Conservation (phyloP, 345 rosid species). For the Arabis hirsuta region DNA sequence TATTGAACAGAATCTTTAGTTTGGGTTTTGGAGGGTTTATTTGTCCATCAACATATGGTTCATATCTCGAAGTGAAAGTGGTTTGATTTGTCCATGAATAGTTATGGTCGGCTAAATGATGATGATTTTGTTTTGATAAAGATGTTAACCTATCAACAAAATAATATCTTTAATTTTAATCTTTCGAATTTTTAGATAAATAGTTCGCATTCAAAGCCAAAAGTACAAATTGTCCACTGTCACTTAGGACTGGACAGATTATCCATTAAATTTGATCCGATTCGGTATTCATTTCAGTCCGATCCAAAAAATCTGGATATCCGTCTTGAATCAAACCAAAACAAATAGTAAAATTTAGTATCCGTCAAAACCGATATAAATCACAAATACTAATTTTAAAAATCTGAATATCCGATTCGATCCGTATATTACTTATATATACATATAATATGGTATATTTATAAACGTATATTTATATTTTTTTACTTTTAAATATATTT, state of each 20-base stretch:
- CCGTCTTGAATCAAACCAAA: too few species aligned
- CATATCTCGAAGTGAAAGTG: constrained; percentile 27
- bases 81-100: constrained; percentile 19
- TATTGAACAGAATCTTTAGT: neutral
- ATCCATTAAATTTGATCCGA: too few species aligned
- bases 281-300: too few species aligned
- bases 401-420: too few species aligned
- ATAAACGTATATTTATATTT: too few species aligned
- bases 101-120: constrained; percentile 27
- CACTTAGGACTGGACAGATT: neutral
- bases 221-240: constrained; percentile 17
- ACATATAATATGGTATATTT: too few species aligned
- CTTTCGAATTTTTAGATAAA: neutral
- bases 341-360: too few species aligned
- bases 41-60: constrained; percentile 24
- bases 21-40: neutral
- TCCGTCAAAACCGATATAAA: too few species aligned
- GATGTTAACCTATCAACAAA: neutral
- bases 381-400: too few species aligned
- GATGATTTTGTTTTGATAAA: neutral
- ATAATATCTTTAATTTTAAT: neutral
- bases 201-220: constrained; percentile 10
- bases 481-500: too few species aligned
- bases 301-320: too few species aligned
- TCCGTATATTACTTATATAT: too few species aligned